Conservation (phyloP, 768 basidiomycete species). For the Leucosporidium creatinivorum region DNA sequence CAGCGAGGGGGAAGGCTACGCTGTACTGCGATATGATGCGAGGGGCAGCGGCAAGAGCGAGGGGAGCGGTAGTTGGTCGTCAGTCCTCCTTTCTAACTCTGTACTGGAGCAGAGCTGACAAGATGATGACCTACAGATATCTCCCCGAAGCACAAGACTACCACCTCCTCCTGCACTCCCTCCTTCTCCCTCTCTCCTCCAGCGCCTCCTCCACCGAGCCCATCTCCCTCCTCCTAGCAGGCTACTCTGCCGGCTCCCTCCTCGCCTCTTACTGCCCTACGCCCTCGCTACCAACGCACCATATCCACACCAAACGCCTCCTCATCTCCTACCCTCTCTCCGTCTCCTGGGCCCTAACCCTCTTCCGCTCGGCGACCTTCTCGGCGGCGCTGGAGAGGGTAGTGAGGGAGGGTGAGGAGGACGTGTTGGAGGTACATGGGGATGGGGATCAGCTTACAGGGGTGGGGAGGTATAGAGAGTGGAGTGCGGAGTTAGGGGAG, state of each 20-base stretch:
- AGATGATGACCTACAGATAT: no score
- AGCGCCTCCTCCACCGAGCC: background rate
- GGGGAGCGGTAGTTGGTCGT: slow-evolving; percentile 21
- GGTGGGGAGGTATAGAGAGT: slow-evolving; percentile 8
- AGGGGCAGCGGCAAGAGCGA: slow-evolving; percentile 9
- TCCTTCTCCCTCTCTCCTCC: no score
- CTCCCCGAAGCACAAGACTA: no score
- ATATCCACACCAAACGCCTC: slow-evolving; percentile 19
- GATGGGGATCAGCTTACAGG: slow-evolving; percentile 31
- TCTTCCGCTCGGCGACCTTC: slow-evolving; percentile 12
- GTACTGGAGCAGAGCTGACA: no score
- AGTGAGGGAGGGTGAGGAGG: background rate
- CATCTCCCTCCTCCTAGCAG: slow-evolving; percentile 14
- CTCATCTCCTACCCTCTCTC: slow-evolving; percentile 36
- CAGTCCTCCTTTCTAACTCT: slow-evolving; percentile 2
- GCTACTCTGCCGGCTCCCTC: slow-evolving; percentile 35
- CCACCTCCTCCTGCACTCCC: no score
- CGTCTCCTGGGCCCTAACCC: slow-evolving; percentile 34
- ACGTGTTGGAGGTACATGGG: slow-evolving; percentile 22
- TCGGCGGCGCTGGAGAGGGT: background rate
- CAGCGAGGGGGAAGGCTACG: background rate
- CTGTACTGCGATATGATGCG: slow-evolving; percentile 10
- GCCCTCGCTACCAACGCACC: background rate
- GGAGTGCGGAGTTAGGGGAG: slow-evolving; percentile 9
- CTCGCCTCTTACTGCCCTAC: slow-evolving; percentile 18